Evolutionary conservation across 2,329 filamentous ascomycete species (phyloP), one percentile per base, ranked within the genome.

Genomic region (Polychaeton citri): DNA sequence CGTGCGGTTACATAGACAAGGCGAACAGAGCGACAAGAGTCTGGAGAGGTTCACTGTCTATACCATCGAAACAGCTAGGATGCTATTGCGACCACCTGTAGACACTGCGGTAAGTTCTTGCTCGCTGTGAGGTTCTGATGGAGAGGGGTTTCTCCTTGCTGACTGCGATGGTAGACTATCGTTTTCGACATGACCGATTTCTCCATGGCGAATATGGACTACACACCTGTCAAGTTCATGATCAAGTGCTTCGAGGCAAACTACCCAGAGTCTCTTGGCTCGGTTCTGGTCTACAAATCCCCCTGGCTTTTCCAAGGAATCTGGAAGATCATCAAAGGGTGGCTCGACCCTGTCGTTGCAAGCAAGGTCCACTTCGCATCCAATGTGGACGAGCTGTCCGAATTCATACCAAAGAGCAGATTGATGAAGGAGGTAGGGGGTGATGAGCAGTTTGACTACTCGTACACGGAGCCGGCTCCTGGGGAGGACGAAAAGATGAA

Each of bases 221-320:
- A 96, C 58, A 75, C 82, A 0, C 88, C 90, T 1, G 84, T 98
- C 38, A 98, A 94, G 54, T 98, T 96, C 63, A 95, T 98, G 81
- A 95, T 98, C 60, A 93, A 94, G 61, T 94, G 87, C 59, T 98
- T 98, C 54, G 90, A 98, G 64, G 90, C 90, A 41, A 96, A 98
- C 58, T 98, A 96, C 50, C 90, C 90, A 1, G 90, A 98, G 59
- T 88, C 77, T 33, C 70, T 98, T 1, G 90, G 88, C 19, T 72
- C 81, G 2, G 84, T 96, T 2, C 72, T 96, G 32, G 84, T 98
- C 24, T 90, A 98, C 67, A 94, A 94, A 59, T 79, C 90, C 1
- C 90, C 90, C 3, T 98, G 90, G 90, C 66, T 98, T 32, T 98
- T 98, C 64, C 87, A 93, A 66, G 80, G 83, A n/a, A 83, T 96